These are phyloP conservation scores for Colletotrichum phormii DNA, from an alignment of 2,329 filamentous ascomycete genomes.

Conservation along the genomic window DNA sequence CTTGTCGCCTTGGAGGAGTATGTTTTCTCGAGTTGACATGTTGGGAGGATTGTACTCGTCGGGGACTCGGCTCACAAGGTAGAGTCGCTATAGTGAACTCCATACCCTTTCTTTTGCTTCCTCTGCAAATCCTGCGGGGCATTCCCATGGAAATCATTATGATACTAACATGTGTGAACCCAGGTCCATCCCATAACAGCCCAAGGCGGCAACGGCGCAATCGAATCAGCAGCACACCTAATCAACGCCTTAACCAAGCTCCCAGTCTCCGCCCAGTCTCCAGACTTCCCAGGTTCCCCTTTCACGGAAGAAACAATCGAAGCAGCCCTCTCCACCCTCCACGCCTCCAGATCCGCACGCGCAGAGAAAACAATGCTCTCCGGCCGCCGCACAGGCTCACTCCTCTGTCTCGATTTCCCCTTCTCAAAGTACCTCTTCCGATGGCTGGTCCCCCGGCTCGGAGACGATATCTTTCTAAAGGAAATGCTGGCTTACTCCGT, in stretches of 20 bases:
- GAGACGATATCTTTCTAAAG: background rate
- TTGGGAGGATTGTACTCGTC: conserved; percentile 50
- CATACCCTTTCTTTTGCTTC: background rate
- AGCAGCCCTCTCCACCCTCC: background rate
- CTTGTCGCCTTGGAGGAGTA: conserved; percentile 41
- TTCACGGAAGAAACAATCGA: background rate
- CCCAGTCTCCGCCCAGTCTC: background rate
- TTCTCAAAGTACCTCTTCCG: background rate
- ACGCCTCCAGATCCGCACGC: background rate
- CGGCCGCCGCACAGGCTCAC: background rate
- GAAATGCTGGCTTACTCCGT: background rate
- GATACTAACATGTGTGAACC: no score
- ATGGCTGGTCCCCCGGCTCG: background rate
- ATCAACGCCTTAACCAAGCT: conserved; percentile 26
- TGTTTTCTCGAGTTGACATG: conserved; percentile 51
- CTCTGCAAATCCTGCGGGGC: no score
- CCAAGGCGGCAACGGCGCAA: conserved; percentile 40
- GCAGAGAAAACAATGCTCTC: no score
- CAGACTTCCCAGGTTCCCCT: no score
- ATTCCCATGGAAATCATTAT: no score
- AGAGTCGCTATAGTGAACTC: background rate
- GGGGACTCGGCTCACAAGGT: conserved; percentile 57
- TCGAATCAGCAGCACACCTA: conserved; percentile 39
- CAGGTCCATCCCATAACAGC: conserved; percentile 40
- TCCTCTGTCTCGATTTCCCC: background rate